Evolutionary conservation across 495 filamentous ascomycete genomes (phyloP).

Genomic region (Terfezia claveryi): DNA sequence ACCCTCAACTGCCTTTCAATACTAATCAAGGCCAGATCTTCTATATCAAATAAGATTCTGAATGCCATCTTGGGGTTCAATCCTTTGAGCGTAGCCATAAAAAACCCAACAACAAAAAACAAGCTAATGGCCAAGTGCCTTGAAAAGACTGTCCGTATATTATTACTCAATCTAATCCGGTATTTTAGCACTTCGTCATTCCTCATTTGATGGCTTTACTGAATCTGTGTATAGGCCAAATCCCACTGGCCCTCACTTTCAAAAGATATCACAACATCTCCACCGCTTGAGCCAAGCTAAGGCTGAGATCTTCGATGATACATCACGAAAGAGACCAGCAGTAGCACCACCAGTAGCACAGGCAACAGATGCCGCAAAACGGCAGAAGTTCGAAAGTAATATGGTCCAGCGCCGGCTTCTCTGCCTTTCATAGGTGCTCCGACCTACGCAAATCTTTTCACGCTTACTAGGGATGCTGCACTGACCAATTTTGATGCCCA

Average conservation of each 20-base stretch:
- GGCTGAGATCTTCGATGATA: constrained; percentile 52
- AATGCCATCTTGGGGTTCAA: constrained; percentile 76
- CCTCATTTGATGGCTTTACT: not conserved
- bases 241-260: constrained; percentile 21
- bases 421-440: constrained; percentile 29
- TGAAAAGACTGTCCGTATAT: constrained; percentile 66
- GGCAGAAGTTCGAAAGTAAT: constrained; percentile 42
- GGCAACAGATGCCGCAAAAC: constrained; percentile 47
- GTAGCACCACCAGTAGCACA: constrained; percentile 26
- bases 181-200: constrained; percentile 1
- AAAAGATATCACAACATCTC: constrained; percentile 59
- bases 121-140: constrained; percentile 76
- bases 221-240: constrained; percentile 9
- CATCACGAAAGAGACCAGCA: constrained; percentile 42
- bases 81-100: constrained; percentile 53
- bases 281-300: constrained; percentile 54
- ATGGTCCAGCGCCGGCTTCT: constrained; percentile 25
- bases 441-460: constrained; percentile 62
- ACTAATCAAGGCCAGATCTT: constrained; percentile 57
- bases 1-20: constrained; percentile 70
- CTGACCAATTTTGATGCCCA: constrained; percentile 60
- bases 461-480: constrained; percentile 48
- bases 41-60: constrained; percentile 64
- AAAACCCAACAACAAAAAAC: constrained; percentile 51
- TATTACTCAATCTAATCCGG: constrained; percentile 48